phyloP scores from a whole-genome alignment of 176 grass and related monocot species.

The Oryza coarctata region DNA sequence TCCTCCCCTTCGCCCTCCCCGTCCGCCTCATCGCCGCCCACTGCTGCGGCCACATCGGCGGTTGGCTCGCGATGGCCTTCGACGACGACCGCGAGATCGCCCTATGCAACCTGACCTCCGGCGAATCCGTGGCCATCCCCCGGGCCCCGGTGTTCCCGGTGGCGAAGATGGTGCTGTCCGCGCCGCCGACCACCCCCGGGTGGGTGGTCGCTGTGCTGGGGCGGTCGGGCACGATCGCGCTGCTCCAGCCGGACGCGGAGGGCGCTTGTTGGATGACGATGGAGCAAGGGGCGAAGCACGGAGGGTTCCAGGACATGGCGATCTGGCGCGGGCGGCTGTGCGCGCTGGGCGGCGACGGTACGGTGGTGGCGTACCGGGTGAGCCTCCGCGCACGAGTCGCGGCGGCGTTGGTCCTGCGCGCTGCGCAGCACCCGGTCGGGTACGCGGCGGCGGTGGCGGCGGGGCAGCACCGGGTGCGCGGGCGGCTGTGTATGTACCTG shows the following conservation, averaged over 20 bases:
- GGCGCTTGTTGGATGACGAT: neutral
- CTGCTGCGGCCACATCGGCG: slow-evolving; percentile 38
- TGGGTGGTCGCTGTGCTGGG: slow-evolving; percentile 36
- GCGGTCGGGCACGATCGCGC: slow-evolving; percentile 21
- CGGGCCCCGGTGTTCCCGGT: slow-evolving; percentile 22
- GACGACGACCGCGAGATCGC: slow-evolving; percentile 14
- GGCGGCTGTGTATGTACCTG: neutral
- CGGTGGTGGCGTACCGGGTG: slow-evolving; percentile 14
- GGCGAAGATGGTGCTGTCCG: slow-evolving; percentile 28
- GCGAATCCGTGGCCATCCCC: neutral
- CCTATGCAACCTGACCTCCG: slow-evolving; percentile 22
- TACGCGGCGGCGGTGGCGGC: neutral
- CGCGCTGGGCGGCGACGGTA: slow-evolving; percentile 15
- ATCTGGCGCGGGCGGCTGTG: slow-evolving; percentile 27
- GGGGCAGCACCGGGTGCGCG: neutral
- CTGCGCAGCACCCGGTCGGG: no score
- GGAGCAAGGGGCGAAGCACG: neutral
- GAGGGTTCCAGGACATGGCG: slow-evolving; percentile 34
- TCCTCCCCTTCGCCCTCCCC: slow-evolving; percentile 23
- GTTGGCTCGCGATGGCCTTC: slow-evolving; percentile 35
- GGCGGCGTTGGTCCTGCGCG: slow-evolving; percentile 22
- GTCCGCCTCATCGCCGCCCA: neutral
- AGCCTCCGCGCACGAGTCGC: slow-evolving; percentile 11
- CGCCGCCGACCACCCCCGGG: slow-evolving; percentile 17
- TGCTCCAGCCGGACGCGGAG: slow-evolving; percentile 17